Evolutionary conservation across 2,329 filamentous ascomycete genomes (phyloP).

Genomic region (Cercospora nicotianae): DNA sequence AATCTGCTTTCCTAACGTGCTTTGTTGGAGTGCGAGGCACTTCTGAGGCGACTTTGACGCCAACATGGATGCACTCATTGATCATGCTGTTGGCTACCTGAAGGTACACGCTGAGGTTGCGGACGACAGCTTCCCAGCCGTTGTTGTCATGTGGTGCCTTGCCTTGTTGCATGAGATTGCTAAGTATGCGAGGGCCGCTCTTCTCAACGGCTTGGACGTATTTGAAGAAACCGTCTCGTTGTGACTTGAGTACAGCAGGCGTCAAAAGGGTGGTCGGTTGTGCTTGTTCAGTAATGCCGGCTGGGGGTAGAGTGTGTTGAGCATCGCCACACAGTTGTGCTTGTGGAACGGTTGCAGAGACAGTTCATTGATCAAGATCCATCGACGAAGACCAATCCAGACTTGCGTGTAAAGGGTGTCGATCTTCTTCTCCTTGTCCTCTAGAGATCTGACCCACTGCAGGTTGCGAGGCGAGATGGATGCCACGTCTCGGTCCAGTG

Average conservation of each 20-base stretch:
- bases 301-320: conserved; percentile 65
- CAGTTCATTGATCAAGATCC: conserved; percentile 67
- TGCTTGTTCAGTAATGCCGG: conserved; percentile 40
- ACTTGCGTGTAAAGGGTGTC: conserved; percentile 61
- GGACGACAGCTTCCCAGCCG: conserved; percentile 55
- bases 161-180: conserved; percentile 55
- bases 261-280: conserved; percentile 56
- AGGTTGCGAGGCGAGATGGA: conserved; percentile 55
- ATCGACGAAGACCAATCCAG: conserved; percentile 62
- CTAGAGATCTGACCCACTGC: conserved; percentile 52
- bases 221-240: conserved; percentile 63
- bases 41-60: conserved; percentile 25
- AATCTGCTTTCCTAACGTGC: conserved; percentile 61
- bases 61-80: conserved; percentile 57
- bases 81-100: conserved; percentile 61
- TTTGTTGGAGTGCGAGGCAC: conserved; percentile 28
- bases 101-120: conserved; percentile 59
- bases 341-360: conserved; percentile 63
- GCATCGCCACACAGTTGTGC: conserved; percentile 65
- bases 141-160: conserved; percentile 53
- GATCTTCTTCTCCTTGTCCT: conserved; percentile 52
- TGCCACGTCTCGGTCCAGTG: conserved; percentile 48
- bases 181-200: conserved; percentile 55
- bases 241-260: conserved; percentile 52
- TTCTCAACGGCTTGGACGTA: conserved; percentile 61